These are phyloP conservation scores for Diaporthe capsici DNA, from an alignment of 2,329 filamentous ascomycete genomes.

Conservation along the genomic window DNA sequence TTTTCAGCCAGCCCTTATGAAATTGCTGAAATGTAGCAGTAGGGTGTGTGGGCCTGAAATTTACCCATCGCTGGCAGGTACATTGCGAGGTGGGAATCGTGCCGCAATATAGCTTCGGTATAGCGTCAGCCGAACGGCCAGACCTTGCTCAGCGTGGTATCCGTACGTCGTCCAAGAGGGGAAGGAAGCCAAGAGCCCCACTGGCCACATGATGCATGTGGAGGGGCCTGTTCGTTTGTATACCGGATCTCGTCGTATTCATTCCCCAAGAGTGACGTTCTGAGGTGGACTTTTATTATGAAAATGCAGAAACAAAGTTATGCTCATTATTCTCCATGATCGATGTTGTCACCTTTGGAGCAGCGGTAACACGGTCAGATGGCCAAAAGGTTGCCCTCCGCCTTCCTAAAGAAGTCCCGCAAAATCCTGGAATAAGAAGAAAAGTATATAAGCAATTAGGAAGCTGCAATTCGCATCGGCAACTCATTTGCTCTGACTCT, in stretches of 20 bases:
- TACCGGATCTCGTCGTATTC: background rate
- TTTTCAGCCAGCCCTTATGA: too few relatives aligned
- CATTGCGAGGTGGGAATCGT: background rate
- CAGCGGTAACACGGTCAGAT: background rate
- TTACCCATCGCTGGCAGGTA: background rate
- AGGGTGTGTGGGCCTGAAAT: too few relatives aligned
- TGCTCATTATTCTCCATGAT: too few relatives aligned
- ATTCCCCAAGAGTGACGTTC: background rate
- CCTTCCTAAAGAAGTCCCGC: too few relatives aligned
- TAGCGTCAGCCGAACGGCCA: conserved; percentile 24
- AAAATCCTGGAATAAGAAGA: too few relatives aligned
- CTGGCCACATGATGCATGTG: background rate
- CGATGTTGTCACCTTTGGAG: background rate
- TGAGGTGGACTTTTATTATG: background rate
- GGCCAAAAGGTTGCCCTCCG: too few relatives aligned
- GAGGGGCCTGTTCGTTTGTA: background rate
- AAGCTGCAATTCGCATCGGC: too few relatives aligned
- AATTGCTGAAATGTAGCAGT: too few relatives aligned
- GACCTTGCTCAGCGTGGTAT: background rate
- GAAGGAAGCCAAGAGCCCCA: conserved; percentile 7
- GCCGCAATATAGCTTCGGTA: conserved; percentile 27
- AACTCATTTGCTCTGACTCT: background rate
- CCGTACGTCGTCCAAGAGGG: conserved; percentile 1
- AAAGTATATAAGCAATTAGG: too few relatives aligned
- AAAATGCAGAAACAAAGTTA: background rate